Evolutionary conservation across 2,329 filamentous ascomycete species (phyloP).

Genomic region (Escovopsis weberi): DNA sequence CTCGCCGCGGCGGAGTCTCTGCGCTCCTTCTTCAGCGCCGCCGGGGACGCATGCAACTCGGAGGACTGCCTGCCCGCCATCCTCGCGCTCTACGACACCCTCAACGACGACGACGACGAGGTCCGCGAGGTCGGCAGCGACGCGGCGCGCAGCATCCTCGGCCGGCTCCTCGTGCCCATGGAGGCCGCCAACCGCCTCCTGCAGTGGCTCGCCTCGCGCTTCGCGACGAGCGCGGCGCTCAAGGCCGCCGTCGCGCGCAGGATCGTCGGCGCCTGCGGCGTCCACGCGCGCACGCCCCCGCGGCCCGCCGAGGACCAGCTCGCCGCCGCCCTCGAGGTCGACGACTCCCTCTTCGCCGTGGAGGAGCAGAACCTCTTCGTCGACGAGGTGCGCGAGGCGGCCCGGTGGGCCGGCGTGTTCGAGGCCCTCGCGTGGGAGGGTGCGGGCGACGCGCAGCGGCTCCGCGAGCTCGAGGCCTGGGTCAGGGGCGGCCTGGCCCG

Average conservation of each 20-base stretch:
- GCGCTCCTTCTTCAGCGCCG: conserved; percentile 29
- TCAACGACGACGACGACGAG: conserved; percentile 88
- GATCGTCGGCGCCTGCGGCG: conserved; percentile 17
- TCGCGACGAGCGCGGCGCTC: conserved; percentile 23
- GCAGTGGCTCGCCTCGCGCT: conserved; percentile 24
- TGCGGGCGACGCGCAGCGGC: conserved; percentile 5
- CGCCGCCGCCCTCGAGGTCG: conserved; percentile 31
- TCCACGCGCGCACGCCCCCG: conserved; percentile 5
- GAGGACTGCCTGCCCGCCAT: conserved; percentile 39
- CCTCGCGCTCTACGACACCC: conserved; percentile 55
- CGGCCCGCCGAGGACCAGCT: conserved; percentile 25
- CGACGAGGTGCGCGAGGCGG: conserved; percentile 62
- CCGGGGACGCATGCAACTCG: conserved; percentile 9
- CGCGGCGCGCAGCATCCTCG: conserved; percentile 33
- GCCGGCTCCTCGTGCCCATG: conserved; percentile 28
- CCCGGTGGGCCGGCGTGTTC: conserved; percentile 49
- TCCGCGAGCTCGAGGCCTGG: conserved; percentile 29
- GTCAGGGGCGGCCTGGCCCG: conserved; percentile 24
- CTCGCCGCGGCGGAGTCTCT: conserved; percentile 44
- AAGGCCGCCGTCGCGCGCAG: conserved; percentile 25
- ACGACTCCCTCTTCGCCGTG: conserved; percentile 63
- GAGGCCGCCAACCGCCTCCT: conserved; percentile 33
- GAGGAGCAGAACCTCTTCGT: conserved; percentile 94
- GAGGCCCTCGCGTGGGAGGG: conserved; percentile 10
- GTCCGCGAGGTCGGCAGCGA: conserved; percentile 52